phyloP scores from a whole-genome alignment of 2,329 filamentous ascomycete genomes.

The Hortaea werneckii region DNA sequence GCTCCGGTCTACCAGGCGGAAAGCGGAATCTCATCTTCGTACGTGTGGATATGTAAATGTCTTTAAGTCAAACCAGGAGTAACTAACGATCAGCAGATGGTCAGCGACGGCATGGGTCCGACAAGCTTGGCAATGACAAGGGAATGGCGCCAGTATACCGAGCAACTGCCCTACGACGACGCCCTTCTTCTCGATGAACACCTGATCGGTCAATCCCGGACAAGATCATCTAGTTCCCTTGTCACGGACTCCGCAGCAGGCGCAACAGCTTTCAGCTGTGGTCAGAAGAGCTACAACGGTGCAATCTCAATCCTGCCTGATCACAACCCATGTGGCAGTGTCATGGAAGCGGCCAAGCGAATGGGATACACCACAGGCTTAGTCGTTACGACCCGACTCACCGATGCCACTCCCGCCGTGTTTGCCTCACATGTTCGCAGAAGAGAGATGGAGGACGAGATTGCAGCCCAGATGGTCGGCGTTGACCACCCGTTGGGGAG shows the following conservation, averaged over 20 bases:
- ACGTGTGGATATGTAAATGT: too few species aligned
- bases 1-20: conserved; percentile 31
- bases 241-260: conserved; percentile 96
- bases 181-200: conserved; percentile 75
- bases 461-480: conserved; percentile 86
- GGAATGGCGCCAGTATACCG: conserved; percentile 69
- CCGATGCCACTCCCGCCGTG: conserved; percentile 91
- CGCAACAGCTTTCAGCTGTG: conserved; percentile 91
- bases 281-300: conserved; percentile 88
- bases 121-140: conserved; percentile 80
- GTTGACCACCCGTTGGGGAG: conserved; percentile 69
- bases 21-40: conserved; percentile 88
- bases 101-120: conserved; percentile 96
- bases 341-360: conserved; percentile 83
- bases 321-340: conserved; percentile 78
- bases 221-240: conserved; percentile 70
- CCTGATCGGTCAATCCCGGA: conserved; percentile 82
- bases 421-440: conserved; percentile 82
- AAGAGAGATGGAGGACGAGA: conserved; percentile 74
- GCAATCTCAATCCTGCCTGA: conserved; percentile 89
- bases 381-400: conserved; percentile 89
- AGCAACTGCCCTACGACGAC: conserved; percentile 63
- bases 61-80: background rate
- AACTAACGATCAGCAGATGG: conserved; percentile 54
- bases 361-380: conserved; percentile 87